phyloP scores from a whole-genome alignment of 495 filamentous ascomycete species.

The Hypoxylon trugodes region DNA sequence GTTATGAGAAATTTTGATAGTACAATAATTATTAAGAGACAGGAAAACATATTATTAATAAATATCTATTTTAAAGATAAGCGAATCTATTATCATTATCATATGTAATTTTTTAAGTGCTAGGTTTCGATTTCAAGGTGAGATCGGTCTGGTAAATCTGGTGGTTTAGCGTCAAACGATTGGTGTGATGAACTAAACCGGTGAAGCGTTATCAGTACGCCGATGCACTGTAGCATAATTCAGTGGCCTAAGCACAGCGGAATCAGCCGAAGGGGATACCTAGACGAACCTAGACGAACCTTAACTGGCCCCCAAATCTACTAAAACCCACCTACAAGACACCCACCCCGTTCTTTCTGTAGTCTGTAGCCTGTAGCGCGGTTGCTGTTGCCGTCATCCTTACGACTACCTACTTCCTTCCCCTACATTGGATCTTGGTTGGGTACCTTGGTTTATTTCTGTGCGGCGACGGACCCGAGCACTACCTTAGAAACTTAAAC shows the following conservation, averaged over 20 bases:
- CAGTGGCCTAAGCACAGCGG: constrained; percentile 23
- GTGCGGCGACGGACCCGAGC: constrained; percentile 12
- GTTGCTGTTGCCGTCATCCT: constrained; percentile 50
- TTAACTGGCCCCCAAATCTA: constrained; percentile 56
- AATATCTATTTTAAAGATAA: too few relatives aligned
- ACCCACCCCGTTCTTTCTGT: constrained; percentile 81
- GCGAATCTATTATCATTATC: too few relatives aligned
- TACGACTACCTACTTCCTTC: constrained; percentile 6
- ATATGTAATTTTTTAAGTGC: too few relatives aligned
- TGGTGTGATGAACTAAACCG: constrained; percentile 25
- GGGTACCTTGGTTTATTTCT: not conserved
- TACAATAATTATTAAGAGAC: too few relatives aligned
- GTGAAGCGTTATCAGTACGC: constrained; percentile 19
- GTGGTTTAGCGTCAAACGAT: constrained; percentile 12
- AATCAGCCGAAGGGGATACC: constrained; percentile 25
- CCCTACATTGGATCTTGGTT: too few relatives aligned
- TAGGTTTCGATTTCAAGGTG: not conserved
- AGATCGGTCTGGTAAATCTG: constrained; percentile 3
- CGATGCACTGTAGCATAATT: constrained; percentile 8
- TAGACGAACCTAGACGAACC: too few relatives aligned
- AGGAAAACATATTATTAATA: too few relatives aligned
- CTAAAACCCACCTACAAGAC: constrained; percentile 66
- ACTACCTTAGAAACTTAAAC: constrained; percentile 26
- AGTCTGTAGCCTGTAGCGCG: constrained; percentile 43
- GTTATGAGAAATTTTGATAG: too few relatives aligned